Conservation (phyloP, 2,329 filamentous ascomycete genomes). For the Teratosphaeria destructans region DNA sequence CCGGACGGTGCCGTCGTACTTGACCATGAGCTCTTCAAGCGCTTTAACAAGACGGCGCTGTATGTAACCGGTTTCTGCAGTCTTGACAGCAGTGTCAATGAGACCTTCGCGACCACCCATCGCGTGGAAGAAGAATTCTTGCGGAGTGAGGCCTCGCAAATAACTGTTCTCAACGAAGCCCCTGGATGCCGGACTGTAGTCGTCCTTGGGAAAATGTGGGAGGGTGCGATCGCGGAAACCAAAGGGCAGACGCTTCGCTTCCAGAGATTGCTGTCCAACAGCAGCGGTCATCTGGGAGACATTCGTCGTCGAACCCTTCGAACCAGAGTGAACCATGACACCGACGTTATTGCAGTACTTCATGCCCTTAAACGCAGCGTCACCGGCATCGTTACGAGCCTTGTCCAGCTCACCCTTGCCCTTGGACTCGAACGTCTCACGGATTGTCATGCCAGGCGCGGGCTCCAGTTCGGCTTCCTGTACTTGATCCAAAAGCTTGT, state of each 20-base stretch:
- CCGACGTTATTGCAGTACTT: constrained; percentile 96
- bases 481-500: constrained; percentile 62
- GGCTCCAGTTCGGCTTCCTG: constrained; percentile 82
- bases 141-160: constrained; percentile 83
- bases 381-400: constrained; percentile 93
- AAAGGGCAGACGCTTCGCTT: constrained; percentile 97
- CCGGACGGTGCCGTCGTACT: constrained; percentile 93
- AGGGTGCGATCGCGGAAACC: constrained; percentile 97
- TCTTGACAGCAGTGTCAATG: constrained; percentile 99
- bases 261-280: constrained; percentile 95
- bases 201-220: constrained; percentile 97
- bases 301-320: constrained; percentile 98
- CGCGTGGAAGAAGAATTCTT: constrained; percentile 98
- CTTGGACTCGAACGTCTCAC: constrained; percentile 96
- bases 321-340: constrained; percentile 91
- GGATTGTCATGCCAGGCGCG: constrained; percentile 95
- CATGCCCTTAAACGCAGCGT: constrained; percentile 77
- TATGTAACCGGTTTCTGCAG: constrained; percentile 97
- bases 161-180: constrained; percentile 99
- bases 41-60: constrained; percentile 97
- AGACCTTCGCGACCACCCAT: constrained; percentile 99
- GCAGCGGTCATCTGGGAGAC: constrained; percentile 99
- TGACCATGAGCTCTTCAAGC: constrained; percentile 91
- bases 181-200: constrained; percentile 93
- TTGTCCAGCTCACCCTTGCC: constrained; percentile 90